Conservation (phyloP, 208 protist genomes). For the Trypanosomatidae sp. region DNA sequence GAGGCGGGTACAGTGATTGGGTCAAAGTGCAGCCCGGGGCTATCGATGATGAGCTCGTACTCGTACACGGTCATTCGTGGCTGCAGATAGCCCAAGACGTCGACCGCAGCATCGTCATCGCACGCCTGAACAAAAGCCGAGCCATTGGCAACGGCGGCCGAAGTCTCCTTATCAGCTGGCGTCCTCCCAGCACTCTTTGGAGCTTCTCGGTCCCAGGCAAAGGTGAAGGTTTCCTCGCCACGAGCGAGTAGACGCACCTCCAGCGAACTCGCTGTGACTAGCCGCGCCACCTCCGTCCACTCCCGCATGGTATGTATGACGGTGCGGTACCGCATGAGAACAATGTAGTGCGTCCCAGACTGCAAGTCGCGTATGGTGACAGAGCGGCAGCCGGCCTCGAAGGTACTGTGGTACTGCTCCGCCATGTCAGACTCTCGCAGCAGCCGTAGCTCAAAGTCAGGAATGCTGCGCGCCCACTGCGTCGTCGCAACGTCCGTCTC, state of each 20-base stretch:
- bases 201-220: slow-evolving; percentile 52
- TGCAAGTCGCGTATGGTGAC: slow-evolving; percentile 67
- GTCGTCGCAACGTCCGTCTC: slow-evolving; percentile 58
- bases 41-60: slow-evolving; percentile 32
- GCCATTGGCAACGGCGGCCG: neutral
- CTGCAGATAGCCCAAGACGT: slow-evolving; percentile 21
- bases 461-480: slow-evolving; percentile 47
- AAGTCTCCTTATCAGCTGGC: slow-evolving; percentile 10
- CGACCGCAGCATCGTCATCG: slow-evolving; percentile 1
- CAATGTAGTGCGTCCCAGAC: slow-evolving; percentile 79
- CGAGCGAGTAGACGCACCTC: slow-evolving; percentile 50
- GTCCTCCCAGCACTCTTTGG: neutral
- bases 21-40: slow-evolving; percentile 26
- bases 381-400: slow-evolving; percentile 47
- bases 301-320: slow-evolving; percentile 74
- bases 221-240: slow-evolving; percentile 82
- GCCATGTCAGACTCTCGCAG: slow-evolving; percentile 74
- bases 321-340: slow-evolving; percentile 82
- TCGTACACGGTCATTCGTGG: slow-evolving; percentile 22
- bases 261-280: slow-evolving; percentile 73
- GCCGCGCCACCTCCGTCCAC: slow-evolving; percentile 77
- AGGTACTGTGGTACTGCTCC: slow-evolving; percentile 26
- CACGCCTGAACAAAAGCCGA: slow-evolving; percentile 3
- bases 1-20: slow-evolving; percentile 23
- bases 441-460: slow-evolving; percentile 74